Base-by-base conservation (phyloP, 1,284 basidiomycete species). In the Ceraceosorus guamensis region DNA sequence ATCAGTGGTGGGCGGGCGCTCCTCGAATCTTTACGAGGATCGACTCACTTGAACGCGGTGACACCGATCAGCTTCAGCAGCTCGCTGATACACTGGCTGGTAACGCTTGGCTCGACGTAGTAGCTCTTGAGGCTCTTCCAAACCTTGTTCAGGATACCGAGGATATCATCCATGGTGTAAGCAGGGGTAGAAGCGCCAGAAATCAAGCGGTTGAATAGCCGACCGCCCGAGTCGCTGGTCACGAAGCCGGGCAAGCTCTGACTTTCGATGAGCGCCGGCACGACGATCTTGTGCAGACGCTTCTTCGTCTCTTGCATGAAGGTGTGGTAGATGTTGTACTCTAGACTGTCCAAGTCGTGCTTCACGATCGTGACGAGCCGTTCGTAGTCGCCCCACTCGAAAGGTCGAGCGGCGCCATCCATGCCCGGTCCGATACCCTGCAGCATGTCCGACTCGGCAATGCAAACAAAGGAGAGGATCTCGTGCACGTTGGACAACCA, bases 401-500 rank as follows among this genome's bases (percentile, higher is more conserved):
- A 93, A 47, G 89, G 85, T 46, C 91, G 86, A 7, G 90, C 87
- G 32, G 88, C 83, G 76, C 92, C 91, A 71, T 93, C 90, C 16
- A 76, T 75, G 47, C 92, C 92, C 0, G 95, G 95, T 16, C 90
- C 92, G 60, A 98, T 95, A 33, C 95, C 95, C 77, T 97, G 91
- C 7, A 92, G 82, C 84, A 97, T 96, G 77, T 99, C 95, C 73
- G 88, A 89, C 79, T 99, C 95, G 30, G 95, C 95, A 45, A 97
- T 88, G 73, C 90, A 96, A 68, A 98, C 93, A 79, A 98, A 99
- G 7, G 95, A 98, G 31, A 98, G 82, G 83, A 98, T 91, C 77
- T 99, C 95, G 77, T 99, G 95, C n/a, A 99, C 92, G 72, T 99
- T 99, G 35, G 93, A 97, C 14, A 98, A 81, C 95, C 95, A 99